phyloP scores from a whole-genome alignment of 768 basidiomycete genomes.

The Boletus bicolor region DNA sequence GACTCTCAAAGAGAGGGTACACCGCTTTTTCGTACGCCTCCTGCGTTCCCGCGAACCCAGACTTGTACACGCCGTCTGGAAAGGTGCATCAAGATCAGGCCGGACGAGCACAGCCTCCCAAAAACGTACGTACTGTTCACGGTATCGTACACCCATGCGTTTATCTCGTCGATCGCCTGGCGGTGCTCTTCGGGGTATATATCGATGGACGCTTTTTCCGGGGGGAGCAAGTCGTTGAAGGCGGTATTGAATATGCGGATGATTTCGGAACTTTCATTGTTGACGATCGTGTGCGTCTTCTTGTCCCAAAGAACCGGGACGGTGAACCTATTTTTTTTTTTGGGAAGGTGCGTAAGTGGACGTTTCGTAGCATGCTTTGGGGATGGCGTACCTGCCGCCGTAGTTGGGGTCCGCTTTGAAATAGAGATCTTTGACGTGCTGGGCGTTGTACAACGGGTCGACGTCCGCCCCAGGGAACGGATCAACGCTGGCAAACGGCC shows the following conservation, averaged over 20 bases:
- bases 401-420: slow-evolving; percentile 71
- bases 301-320: slow-evolving; percentile 94
- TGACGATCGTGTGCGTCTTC: slow-evolving; percentile 82
- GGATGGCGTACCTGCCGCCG: slow-evolving; percentile 50
- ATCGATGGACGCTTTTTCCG: slow-evolving; percentile 63
- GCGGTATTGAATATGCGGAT: slow-evolving; percentile 89
- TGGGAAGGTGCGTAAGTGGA: not conserved
- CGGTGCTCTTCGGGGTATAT: slow-evolving; percentile 75
- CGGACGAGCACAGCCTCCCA: not conserved
- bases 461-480: slow-evolving; percentile 67
- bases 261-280: slow-evolving; percentile 94
- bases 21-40: slow-evolving; percentile 80
- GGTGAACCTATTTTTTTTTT: slow-evolving; percentile 54
- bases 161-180: slow-evolving; percentile 77
- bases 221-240: slow-evolving; percentile 71
- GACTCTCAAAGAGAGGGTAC: slow-evolving; percentile 64
- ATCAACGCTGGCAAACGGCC: slow-evolving; percentile 78
- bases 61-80: slow-evolving; percentile 80
- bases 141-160: slow-evolving; percentile 81
- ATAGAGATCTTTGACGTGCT: slow-evolving; percentile 85
- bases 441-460: slow-evolving; percentile 67
- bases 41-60: slow-evolving; percentile 83
- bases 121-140: slow-evolving; percentile 66
- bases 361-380: not conserved
- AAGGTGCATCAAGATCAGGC: not conserved